phyloP scores from a whole-genome alignment of 371 early-diverging fungal genomes.

The Mortierella sp. region DNA sequence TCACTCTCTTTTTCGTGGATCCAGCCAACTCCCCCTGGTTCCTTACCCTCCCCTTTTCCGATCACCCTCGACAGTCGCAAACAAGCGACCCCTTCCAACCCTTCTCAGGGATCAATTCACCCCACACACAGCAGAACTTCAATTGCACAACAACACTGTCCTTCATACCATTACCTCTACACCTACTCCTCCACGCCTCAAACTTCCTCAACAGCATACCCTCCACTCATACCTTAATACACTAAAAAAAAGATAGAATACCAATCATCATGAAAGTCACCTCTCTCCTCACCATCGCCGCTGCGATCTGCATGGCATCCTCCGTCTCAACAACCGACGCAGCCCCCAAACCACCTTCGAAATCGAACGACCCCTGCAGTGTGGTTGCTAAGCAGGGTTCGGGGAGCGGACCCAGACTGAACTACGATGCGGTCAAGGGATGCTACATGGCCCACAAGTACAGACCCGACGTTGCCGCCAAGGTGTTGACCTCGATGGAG shows the following conservation, averaged over 20 bases:
- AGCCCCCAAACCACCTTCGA: conserved; percentile 2
- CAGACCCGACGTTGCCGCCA: conserved; percentile 36
- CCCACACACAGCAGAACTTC: background rate
- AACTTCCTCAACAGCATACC: background rate
- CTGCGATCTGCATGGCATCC: conserved; percentile 53
- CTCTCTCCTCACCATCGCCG: conserved; percentile 47
- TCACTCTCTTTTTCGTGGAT: background rate
- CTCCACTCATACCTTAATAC: background rate
- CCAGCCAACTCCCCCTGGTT: background rate
- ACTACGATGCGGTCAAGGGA: conserved; percentile 12
- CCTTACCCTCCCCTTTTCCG: background rate
- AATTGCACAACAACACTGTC: background rate
- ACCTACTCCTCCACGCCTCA: no score
- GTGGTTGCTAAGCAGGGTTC: conserved; percentile 10
- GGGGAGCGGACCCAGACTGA: background rate
- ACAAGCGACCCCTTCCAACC: conserved; percentile 22
- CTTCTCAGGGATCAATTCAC: conserved; percentile 13
- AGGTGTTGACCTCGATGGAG: conserved; percentile 35
- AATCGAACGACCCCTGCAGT: conserved; percentile 23
- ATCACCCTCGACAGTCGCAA: background rate
- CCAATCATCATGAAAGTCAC: conserved; percentile 30
- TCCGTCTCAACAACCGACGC: background rate
- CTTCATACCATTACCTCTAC: background rate
- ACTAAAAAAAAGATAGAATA: background rate
- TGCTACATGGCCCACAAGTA: conserved; percentile 22